Evolutionary conservation across 2,329 filamentous ascomycete species (phyloP).

Genomic region (Paecilomyces sp.): DNA sequence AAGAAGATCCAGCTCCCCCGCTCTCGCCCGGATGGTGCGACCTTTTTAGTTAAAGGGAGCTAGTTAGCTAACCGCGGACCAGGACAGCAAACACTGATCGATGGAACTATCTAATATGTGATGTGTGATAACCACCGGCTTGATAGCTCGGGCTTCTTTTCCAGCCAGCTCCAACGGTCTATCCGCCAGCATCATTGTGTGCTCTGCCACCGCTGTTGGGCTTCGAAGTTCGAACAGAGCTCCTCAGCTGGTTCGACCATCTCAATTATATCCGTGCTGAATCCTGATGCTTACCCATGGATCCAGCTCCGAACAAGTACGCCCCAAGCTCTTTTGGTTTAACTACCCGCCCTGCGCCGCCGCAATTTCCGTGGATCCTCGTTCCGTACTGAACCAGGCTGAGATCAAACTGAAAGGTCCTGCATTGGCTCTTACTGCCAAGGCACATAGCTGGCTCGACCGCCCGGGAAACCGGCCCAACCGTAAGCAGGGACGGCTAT

Average conservation of each 20-base stretch:
- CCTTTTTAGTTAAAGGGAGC: background rate
- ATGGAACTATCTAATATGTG: background rate
- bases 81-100: background rate
- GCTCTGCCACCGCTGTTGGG: background rate
- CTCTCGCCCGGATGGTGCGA: background rate
- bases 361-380: background rate
- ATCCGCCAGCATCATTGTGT: background rate
- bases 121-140: no score
- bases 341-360: background rate
- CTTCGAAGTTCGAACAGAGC: background rate
- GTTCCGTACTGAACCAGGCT: background rate
- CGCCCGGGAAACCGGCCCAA: background rate
- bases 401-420: background rate
- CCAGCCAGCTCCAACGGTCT: background rate
- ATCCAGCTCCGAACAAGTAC: background rate
- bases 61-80: background rate
- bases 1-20: background rate
- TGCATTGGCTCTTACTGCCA: background rate
- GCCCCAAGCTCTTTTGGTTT: background rate
- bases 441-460: background rate
- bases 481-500: background rate
- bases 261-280: background rate
- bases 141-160: background rate
- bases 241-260: background rate
- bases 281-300: background rate